Evolutionary conservation across 257 asterid species (phyloP).

Genomic region (Nicotiana attenuata): DNA sequence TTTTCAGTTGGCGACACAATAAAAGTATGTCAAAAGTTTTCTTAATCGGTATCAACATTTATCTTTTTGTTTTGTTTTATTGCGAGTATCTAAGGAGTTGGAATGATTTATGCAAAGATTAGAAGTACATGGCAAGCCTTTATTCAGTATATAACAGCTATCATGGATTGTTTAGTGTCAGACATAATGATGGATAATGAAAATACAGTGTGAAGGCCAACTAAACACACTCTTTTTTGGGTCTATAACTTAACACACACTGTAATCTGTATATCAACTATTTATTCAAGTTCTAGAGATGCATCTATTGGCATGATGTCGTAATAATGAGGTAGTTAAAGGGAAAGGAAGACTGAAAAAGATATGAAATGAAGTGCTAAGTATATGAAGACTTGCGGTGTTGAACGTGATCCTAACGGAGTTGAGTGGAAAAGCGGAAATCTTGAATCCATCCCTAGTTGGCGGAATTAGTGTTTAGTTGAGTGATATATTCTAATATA

Average conservation of each 20-base stretch:
- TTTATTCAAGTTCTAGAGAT: background rate
- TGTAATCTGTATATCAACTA: background rate
- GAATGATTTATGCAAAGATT: background rate
- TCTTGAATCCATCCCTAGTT: background rate
- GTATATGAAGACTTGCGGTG: background rate
- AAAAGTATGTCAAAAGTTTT: constrained; percentile 45
- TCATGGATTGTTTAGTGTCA: background rate
- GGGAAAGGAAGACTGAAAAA: background rate
- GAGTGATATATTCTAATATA: background rate
- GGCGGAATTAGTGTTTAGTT: background rate
- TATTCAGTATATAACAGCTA: background rate
- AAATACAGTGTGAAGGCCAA: background rate
- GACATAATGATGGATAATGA: background rate
- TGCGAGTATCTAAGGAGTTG: background rate
- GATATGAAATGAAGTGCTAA: background rate
- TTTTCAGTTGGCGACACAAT: constrained; percentile 87
- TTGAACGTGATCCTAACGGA: background rate
- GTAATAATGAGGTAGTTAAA: background rate
- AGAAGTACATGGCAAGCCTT: background rate
- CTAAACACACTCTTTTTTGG: background rate
- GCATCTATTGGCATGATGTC: background rate
- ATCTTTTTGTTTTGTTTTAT: background rate
- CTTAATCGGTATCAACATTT: background rate
- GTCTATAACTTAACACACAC: background rate
- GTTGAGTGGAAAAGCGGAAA: background rate